Evolutionary conservation across 768 basidiomycete genomes (phyloP).

Genomic region (Termitomyces heimii): DNA sequence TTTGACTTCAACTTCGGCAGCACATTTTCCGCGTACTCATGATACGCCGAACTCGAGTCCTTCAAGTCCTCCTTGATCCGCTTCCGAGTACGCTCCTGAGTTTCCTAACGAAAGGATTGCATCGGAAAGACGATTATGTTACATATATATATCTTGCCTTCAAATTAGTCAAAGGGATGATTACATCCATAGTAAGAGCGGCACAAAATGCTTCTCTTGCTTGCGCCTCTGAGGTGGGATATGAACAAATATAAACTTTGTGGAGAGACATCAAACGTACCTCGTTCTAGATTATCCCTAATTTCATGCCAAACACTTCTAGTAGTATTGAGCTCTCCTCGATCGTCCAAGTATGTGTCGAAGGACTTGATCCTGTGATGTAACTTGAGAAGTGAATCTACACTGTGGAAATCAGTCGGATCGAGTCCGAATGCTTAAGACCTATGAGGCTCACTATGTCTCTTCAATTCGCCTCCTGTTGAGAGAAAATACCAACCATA

Average conservation of each 20-base stretch:
- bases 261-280: slow-evolving; percentile 26
- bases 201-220: slow-evolving; percentile 73
- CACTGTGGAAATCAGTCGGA: slow-evolving; percentile 32
- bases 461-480: slow-evolving; percentile 84
- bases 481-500: slow-evolving; percentile 15
- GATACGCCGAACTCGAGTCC: slow-evolving; percentile 67
- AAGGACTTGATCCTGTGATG: slow-evolving; percentile 66
- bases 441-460: slow-evolving; percentile 51
- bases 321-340: slow-evolving; percentile 54
- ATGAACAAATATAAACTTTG: slow-evolving; percentile 4
- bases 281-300: slow-evolving; percentile 80
- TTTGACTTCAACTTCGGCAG: slow-evolving; percentile 75
- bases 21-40: slow-evolving; percentile 74
- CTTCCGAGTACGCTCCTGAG: slow-evolving; percentile 87
- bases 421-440: not conserved
- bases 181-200: slow-evolving; percentile 67
- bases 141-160: slow-evolving; percentile 46
- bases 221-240: slow-evolving; percentile 58
- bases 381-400: slow-evolving; percentile 68
- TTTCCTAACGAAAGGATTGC: slow-evolving; percentile 47
- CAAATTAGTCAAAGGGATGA: slow-evolving; percentile 58
- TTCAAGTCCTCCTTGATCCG: slow-evolving; percentile 90
- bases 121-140: not conserved
- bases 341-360: slow-evolving; percentile 71
- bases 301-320: slow-evolving; percentile 81